Evolutionary conservation across 768 basidiomycete genomes (phyloP), one percentile per base, ranked within the genome.

Genomic region (Sutorius australiensis): DNA sequence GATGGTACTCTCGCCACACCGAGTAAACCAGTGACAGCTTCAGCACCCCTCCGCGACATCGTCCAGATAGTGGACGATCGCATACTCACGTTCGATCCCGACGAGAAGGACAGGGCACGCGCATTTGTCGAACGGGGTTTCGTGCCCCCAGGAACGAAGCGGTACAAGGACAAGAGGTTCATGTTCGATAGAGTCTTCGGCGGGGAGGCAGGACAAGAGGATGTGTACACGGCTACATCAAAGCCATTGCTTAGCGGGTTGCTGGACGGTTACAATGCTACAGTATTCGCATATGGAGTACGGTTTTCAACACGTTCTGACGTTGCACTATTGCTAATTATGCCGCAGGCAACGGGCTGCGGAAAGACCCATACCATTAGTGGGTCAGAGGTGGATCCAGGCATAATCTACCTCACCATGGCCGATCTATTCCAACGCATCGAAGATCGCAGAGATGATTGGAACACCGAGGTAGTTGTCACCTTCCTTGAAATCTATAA

Each of bases 331-430:
- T 59, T 28, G 43, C 57, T 46, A 49, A 63, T 59, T 44, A 48
- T 56, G 40, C 52, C 39, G 17, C 64, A 98, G 97, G 97, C 97
- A 21, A 98, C 97, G n/a, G 97, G 97, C n/a, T 98, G 97, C 68
- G 97, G 97, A 58, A 99, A 99, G 73, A 99, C 97, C 5, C 95
- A 98, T 71, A 99, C 97, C 17, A 98, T 99, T 69, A 97, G 93
- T 62, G 95, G 95, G 52, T 87, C 89, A 34, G 86, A 88, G 41
- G 67, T 69, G 19, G 89, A 95, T 67, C 92, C 92, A 16, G 97
- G 97, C 30, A 85, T 97, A 62, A 97, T 98, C 68, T 94, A 98
- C 72, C 80, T 92, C 53, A 93, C 94, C 17, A 98, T 98, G 95
- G 84, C 91, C 40, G 95, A 98, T 71, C 83, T 99, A 57, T 99